Evolutionary conservation across 352 stramenopile genomes (phyloP).

Genomic region (Phytophthora uliginosa): DNA sequence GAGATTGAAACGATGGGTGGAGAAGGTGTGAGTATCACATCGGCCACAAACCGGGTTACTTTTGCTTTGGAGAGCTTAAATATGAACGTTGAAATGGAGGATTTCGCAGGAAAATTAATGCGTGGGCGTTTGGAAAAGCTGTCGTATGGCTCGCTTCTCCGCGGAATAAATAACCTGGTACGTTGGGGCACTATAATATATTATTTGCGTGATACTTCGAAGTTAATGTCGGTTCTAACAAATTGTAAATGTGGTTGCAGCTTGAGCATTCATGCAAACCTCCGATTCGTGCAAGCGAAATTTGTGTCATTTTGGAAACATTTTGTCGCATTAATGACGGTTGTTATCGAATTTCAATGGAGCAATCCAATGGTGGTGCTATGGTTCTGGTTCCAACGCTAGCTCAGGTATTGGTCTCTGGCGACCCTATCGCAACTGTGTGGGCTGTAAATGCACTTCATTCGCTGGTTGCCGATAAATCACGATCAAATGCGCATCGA

Average conservation of each 20-base stretch:
- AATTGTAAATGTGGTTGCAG: conserved; percentile 31
- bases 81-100: conserved; percentile 70
- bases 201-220: background rate
- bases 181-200: conserved; percentile 12
- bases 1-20: conserved; percentile 70
- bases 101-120: conserved; percentile 64
- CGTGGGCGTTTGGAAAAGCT: conserved; percentile 65
- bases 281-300: conserved; percentile 70
- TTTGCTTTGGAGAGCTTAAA: conserved; percentile 84
- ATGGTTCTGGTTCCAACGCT: conserved; percentile 51
- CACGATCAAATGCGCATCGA: conserved; percentile 45
- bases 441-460: conserved; percentile 76
- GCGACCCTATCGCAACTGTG: conserved; percentile 58
- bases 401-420: conserved; percentile 59
- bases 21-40: conserved; percentile 50
- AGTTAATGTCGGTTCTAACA: conserved; percentile 3
- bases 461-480: conserved; percentile 68
- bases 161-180: conserved; percentile 73
- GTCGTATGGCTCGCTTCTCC: conserved; percentile 60
- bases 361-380: conserved; percentile 55
- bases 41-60: conserved; percentile 64
- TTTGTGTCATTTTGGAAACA: conserved; percentile 72
- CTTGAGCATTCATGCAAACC: conserved; percentile 73
- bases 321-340: conserved; percentile 83
- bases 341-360: conserved; percentile 70